Percentiles rank a stretch among this genome's conserved stretches.
Conservation (phyloP, 2,329 filamentous ascomycete genomes). For the Ilyonectria destructans region DNA sequence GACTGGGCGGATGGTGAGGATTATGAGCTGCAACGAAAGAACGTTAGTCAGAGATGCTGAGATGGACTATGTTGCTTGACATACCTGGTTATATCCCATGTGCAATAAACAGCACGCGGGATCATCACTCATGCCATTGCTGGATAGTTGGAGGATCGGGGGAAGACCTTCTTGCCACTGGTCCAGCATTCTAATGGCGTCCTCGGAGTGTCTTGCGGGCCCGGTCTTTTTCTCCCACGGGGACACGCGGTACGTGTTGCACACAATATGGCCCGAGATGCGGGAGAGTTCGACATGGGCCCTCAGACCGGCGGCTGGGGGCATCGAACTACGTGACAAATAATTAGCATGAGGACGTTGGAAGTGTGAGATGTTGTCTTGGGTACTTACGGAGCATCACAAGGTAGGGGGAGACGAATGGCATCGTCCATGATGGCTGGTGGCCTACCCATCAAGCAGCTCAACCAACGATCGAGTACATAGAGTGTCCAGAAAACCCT, state of each 20-base stretch:
- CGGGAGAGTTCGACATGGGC: conserved; percentile 64
- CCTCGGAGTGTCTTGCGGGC: conserved; percentile 55
- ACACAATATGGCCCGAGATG: conserved; percentile 66
- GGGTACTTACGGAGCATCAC: conserved; percentile 58
- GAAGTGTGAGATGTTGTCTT: neutral
- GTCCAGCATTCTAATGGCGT: conserved; percentile 60
- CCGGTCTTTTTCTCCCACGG: conserved; percentile 48
- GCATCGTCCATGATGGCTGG: conserved; percentile 64
- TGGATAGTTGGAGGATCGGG: conserved; percentile 55
- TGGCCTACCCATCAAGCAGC: conserved; percentile 66
- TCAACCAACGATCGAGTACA: conserved; percentile 65
- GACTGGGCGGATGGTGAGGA: conserved; percentile 64
- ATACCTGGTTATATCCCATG: conserved; percentile 64
- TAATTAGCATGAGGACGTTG: conserved; percentile 7
- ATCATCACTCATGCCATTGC: conserved; percentile 56
- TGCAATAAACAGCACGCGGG: conserved; percentile 63
- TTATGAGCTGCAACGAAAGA: conserved; percentile 55
- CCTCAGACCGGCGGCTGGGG: conserved; percentile 60
- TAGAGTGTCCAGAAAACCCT: conserved; percentile 69
- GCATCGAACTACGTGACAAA: conserved; percentile 56
- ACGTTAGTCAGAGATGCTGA: neutral
- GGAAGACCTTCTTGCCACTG: conserved; percentile 60
- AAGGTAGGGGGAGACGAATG: conserved; percentile 61
- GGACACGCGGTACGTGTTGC: conserved; percentile 62
- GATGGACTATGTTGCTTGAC: neutral